phyloP scores from a whole-genome alignment of 768 basidiomycete genomes.

The Naganishia friedmannii region DNA sequence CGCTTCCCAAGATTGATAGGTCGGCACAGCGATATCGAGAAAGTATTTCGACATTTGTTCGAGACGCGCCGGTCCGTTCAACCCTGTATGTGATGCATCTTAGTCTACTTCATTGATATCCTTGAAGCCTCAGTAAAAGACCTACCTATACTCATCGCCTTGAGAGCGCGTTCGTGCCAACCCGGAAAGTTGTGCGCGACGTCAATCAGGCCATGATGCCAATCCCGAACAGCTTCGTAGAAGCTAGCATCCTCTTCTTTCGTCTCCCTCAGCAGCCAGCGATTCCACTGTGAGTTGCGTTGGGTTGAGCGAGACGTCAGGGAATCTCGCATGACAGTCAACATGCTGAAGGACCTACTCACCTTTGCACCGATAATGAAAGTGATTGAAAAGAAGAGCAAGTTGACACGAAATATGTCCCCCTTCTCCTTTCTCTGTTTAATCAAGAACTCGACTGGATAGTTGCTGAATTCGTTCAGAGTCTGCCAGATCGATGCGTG shows the following conservation, averaged over 20 bases:
- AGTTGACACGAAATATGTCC: slow-evolving; percentile 16
- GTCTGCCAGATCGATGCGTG: not conserved
- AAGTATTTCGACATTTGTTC: not conserved
- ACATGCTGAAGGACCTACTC: not conserved
- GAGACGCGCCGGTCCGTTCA: not conserved
- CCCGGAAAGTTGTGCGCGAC: not conserved
- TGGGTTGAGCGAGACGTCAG: not conserved
- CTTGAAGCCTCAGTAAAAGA: not conserved
- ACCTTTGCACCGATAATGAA: not conserved
- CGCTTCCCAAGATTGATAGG: not conserved
- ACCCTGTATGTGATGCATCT: not conserved
- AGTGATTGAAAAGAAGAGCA: slow-evolving; percentile 1
- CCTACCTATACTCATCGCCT: slow-evolving; percentile 12
- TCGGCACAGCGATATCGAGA: not conserved
- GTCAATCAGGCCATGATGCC: slow-evolving; percentile 14
- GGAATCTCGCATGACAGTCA: slow-evolving; percentile 49
- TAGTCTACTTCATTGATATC: not conserved
- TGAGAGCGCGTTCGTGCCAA: slow-evolving; percentile 9
- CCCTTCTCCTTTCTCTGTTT: not conserved
- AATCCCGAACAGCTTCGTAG: not conserved
- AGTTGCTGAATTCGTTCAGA: not conserved
- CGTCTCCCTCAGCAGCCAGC: slow-evolving; percentile 19
- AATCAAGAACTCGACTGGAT: slow-evolving; percentile 1
- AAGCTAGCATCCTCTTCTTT: slow-evolving; percentile 23
- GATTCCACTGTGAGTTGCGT: slow-evolving; percentile 14